These are phyloP conservation scores for Dorcoceras hygrometricum DNA, from an alignment of 257 asterid genomes.

Conservation along the genomic window DNA sequence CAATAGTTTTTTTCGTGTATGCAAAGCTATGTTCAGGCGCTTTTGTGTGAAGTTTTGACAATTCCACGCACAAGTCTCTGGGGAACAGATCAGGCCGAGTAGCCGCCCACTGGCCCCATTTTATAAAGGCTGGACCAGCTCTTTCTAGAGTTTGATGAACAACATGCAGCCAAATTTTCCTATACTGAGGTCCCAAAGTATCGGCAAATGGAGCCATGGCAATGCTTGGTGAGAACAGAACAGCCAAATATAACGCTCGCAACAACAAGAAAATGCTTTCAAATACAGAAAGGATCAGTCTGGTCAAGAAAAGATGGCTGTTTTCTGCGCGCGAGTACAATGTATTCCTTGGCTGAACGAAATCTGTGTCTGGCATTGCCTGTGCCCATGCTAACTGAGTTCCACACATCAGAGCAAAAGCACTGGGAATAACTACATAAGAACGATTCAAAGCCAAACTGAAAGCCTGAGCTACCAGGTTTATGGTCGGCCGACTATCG, in stretches of 20 bases:
- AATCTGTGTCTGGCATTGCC: slow-evolving; percentile 38
- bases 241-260: slow-evolving; percentile 60
- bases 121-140: slow-evolving; percentile 98
- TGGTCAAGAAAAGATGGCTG: slow-evolving; percentile 48
- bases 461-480: slow-evolving; percentile 76
- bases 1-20: slow-evolving; percentile 62
- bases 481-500: slow-evolving; percentile 35
- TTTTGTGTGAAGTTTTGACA: slow-evolving; percentile 86
- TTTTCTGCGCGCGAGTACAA: slow-evolving; percentile 65
- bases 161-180: slow-evolving; percentile 82
- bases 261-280: slow-evolving; percentile 62
- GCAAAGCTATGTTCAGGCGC: slow-evolving; percentile 94
- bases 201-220: slow-evolving; percentile 93
- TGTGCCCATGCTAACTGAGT: slow-evolving; percentile 58
- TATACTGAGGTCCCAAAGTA: slow-evolving; percentile 60
- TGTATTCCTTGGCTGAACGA: slow-evolving; percentile 40
- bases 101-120: slow-evolving; percentile 99
- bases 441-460: slow-evolving; percentile 73
- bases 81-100: slow-evolving; percentile 97
- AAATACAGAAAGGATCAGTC: slow-evolving; percentile 39
- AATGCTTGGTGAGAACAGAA: slow-evolving; percentile 80
- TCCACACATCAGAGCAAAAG: slow-evolving; percentile 57
- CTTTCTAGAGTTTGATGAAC: slow-evolving; percentile 79
- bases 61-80: slow-evolving; percentile 70
- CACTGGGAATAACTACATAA: slow-evolving; percentile 56